Evolutionary conservation across 768 basidiomycete genomes (phyloP).

Genomic region (Termitomyces sp.): DNA sequence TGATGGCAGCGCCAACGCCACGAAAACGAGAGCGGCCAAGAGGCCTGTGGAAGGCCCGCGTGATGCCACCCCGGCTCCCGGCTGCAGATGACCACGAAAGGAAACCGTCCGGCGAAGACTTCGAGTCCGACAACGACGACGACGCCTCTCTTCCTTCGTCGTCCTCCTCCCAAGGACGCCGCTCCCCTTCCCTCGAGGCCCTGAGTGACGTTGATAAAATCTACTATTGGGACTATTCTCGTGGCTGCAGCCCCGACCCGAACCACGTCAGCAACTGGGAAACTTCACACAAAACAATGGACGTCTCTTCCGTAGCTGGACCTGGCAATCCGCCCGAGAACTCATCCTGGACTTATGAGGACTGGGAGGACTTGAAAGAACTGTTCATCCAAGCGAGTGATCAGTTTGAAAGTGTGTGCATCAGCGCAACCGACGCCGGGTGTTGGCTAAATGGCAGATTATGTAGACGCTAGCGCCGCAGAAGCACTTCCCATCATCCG

Average conservation of each 20-base stretch:
- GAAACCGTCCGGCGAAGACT: slow-evolving; percentile 9
- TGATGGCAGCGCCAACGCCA: slow-evolving; percentile 13
- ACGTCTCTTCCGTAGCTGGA: slow-evolving; percentile 30
- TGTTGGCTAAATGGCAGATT: slow-evolving; percentile 12
- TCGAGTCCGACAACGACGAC: slow-evolving; percentile 14
- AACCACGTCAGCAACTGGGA: slow-evolving; percentile 25
- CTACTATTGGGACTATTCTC: slow-evolving; percentile 32
- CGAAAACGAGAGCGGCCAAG: slow-evolving; percentile 27
- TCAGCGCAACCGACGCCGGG: slow-evolving; percentile 8
- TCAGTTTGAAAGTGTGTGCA: slow-evolving; percentile 57
- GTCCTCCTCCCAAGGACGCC: slow-evolving; percentile 8
- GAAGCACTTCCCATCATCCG: slow-evolving; percentile 53
- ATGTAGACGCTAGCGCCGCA: slow-evolving; percentile 35
- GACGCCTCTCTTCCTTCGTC: slow-evolving; percentile 11
- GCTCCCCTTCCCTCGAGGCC: slow-evolving; percentile 10
- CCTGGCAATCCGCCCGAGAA: slow-evolving; percentile 15
- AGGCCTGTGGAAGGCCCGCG: slow-evolving; percentile 42
- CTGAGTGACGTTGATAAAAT: slow-evolving; percentile 16
- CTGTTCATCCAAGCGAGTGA: slow-evolving; percentile 52
- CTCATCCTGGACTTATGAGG: slow-evolving; percentile 33
- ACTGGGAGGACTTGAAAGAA: slow-evolving; percentile 67
- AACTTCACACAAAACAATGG: slow-evolving; percentile 31
- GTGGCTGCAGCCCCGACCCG: slow-evolving; percentile 17
- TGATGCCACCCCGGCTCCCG: slow-evolving; percentile 24
- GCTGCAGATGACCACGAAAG: slow-evolving; percentile 17